Evolutionary conservation across 2,329 filamentous ascomycete species (phyloP), one percentile per base, ranked within the genome.

Genomic region (Clathrospora elynae): DNA sequence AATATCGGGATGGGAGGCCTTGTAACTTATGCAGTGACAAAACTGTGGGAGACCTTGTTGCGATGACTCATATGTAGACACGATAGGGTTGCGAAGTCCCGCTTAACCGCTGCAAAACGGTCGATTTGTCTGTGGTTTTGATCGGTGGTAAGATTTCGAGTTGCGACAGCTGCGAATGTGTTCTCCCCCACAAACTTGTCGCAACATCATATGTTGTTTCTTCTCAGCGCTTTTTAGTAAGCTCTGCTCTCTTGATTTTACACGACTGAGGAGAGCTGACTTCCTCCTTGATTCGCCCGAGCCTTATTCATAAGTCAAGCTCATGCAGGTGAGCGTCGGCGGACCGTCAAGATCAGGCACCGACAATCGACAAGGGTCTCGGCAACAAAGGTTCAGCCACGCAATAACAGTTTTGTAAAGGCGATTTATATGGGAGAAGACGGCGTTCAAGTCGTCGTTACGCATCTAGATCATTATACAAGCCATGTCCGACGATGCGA

Each of bases 401-500:
- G 17, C 29, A 24, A n/a, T 8, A 11, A 17, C 12, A 13, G n/a
- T 10, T 20, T 9, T 24, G 12, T 16, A 35, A 19, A 32, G 17
- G 19, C 23, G 10, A 12, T 19, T n/a, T 29, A 10, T 19, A 16
- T 23, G 20, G 22, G 19, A n/a, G 18, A 22, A 19, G 16, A 31
- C 30, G 13, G n/a, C 10, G 8, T 16, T 33, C 16, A 14, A 8
- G 17, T 29, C 20, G 18, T 25, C 13, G 12, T 8, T 18, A n/a
- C n/a, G n/a, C n/a, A n/a, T 25, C 8, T 25, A 34, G 35, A 13
- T 19, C 37, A 38, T 33, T n/a, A 20, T 33, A 55, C 24, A 42
- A 68, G n/a, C n/a, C n/a, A n/a, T 67, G 64, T 51, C 53, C 33
- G 63, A 62, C 37, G 51, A 62, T 34, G 47, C 59, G 6, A 45